Evolutionary conservation across 75 land plant species (phyloP).

Genomic region (Selaginella moellendorffii): DNA sequence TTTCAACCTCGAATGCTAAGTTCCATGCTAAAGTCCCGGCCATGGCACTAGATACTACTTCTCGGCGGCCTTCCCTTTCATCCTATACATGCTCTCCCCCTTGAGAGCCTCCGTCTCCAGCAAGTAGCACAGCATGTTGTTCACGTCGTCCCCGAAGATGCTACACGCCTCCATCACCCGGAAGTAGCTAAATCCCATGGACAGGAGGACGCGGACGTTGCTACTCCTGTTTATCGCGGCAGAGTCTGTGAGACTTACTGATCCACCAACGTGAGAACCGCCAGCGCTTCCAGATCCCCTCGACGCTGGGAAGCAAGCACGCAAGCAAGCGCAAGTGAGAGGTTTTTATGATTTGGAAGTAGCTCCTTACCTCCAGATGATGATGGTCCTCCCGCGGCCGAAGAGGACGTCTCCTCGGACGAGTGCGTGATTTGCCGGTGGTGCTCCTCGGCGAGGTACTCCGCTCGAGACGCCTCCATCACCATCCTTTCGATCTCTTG

Average conservation of each 20-base stretch:
- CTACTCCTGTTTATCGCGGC: conserved; percentile 23
- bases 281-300: conserved; percentile 28
- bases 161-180: conserved; percentile 75
- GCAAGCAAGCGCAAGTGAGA: neutral
- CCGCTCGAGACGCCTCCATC: conserved; percentile 93
- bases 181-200: conserved; percentile 90
- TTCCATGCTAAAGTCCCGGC: no score
- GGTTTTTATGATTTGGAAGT: neutral
- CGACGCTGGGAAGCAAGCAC: conserved; percentile 7
- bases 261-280: neutral
- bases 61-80: conserved; percentile 94
- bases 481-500: conserved; percentile 96
- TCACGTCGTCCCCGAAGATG: conserved; percentile 91
- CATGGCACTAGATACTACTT: no score
- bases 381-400: conserved; percentile 81
- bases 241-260: conserved; percentile 2
- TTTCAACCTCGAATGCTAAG: no score
- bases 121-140: conserved; percentile 81
- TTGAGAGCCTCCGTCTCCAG: conserved; percentile 62
- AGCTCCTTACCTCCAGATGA: conserved; percentile 64
- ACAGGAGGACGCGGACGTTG: conserved; percentile 59
- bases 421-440: conserved; percentile 35
- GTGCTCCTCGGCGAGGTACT: conserved; percentile 55
- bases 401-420: conserved; percentile 59
- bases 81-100: conserved; percentile 28